Conservation (phyloP, 1,284 basidiomycete genomes). For the Pterulicium gracile region DNA sequence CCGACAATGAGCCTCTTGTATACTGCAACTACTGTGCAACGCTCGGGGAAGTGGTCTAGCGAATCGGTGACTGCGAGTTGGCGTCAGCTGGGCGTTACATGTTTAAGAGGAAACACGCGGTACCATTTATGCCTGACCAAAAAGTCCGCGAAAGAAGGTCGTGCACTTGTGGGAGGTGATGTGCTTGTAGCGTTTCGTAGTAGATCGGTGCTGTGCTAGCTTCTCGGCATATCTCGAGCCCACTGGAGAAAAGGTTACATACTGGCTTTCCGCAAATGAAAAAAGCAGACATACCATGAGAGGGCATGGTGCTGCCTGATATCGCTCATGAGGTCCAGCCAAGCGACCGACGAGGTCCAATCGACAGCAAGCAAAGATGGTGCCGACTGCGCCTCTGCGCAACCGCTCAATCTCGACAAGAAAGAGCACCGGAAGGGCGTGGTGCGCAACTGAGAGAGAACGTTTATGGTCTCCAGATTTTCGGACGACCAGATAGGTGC, state of each 20-base stretch:
- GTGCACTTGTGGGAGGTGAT: conserved; percentile 58
- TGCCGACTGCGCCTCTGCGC: conserved; percentile 11
- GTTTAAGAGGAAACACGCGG: conserved; percentile 9
- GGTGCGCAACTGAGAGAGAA: conserved; percentile 41
- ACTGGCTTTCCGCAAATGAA: too few relatives aligned
- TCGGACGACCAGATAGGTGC: too few relatives aligned
- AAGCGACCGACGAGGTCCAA: conserved; percentile 59
- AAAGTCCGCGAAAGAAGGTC: conserved; percentile 54
- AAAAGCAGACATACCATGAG: conserved; percentile 38
- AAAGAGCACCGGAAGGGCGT: conserved; percentile 58
- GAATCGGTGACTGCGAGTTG: conserved; percentile 28
- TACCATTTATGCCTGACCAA: conserved; percentile 68
- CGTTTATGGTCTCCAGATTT: conserved; percentile 32
- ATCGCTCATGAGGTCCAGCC: conserved; percentile 66
- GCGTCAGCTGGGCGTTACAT: background rate
- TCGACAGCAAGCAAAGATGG: conserved; percentile 42
- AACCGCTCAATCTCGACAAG: conserved; percentile 44
- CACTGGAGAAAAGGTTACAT: too few relatives aligned
- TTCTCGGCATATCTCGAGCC: too few relatives aligned
- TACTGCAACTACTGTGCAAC: conserved; percentile 57
- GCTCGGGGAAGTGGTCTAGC: conserved; percentile 53
- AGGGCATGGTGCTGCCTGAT: conserved; percentile 50
- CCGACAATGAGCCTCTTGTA: conserved; percentile 66
- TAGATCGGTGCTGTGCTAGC: conserved; percentile 41
- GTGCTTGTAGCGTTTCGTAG: conserved; percentile 48